Conservation (phyloP, 352 stramenopile genomes). For the Phytophthora capsici region DNA sequence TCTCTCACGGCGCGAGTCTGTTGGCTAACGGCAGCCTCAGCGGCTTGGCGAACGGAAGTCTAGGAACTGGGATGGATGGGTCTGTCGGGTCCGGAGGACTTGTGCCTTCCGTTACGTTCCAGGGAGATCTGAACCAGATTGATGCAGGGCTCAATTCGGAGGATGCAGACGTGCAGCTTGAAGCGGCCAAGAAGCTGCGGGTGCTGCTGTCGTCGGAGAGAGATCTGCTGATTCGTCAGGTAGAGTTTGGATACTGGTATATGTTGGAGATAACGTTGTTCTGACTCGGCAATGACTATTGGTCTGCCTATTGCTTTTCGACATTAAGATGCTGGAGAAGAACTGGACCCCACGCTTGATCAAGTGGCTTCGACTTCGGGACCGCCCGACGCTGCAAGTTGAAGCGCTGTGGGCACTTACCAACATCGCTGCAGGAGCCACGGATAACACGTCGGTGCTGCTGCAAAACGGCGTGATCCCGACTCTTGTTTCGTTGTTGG, state of each 20-base stretch:
- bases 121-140: slow-evolving; percentile 86
- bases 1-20: slow-evolving; percentile 51
- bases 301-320: background rate
- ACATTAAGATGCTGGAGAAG: slow-evolving; percentile 84
- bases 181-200: slow-evolving; percentile 89
- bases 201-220: slow-evolving; percentile 84
- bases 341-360: slow-evolving; percentile 89
- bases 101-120: slow-evolving; percentile 65
- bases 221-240: slow-evolving; percentile 87
- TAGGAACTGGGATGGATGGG: slow-evolving; percentile 44
- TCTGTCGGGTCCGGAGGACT: slow-evolving; percentile 32
- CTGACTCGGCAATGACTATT: slow-evolving; percentile 22
- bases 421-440: slow-evolving; percentile 93
- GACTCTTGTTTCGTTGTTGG: slow-evolving; percentile 90
- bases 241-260: slow-evolving; percentile 30
- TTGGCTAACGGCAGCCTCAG: slow-evolving; percentile 56
- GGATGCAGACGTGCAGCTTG: slow-evolving; percentile 81
- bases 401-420: slow-evolving; percentile 96
- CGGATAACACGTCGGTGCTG: slow-evolving; percentile 92
- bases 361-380: slow-evolving; percentile 82
- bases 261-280: background rate
- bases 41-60: slow-evolving; percentile 33
- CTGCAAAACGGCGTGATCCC: slow-evolving; percentile 93
- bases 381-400: slow-evolving; percentile 88
- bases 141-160: slow-evolving; percentile 82